A percentile compares a stretch with the other conserved stretches of the same genome.
These are phyloP conservation scores for Populus hybrid DNA, from an alignment of 441 rosid species.

Conservation along the genomic window DNA sequence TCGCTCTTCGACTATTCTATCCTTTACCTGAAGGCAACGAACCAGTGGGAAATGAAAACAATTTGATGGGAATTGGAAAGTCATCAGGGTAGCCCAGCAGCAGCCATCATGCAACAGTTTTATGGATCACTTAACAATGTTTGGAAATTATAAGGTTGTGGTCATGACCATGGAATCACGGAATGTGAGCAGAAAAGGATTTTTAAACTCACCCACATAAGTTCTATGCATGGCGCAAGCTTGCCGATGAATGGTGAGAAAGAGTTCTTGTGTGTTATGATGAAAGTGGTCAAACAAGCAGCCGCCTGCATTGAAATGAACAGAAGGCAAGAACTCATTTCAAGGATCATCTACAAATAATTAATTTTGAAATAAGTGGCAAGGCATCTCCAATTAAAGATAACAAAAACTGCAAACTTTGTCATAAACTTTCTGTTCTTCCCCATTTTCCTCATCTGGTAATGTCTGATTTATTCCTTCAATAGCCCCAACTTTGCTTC, in stretches of 20 bases:
- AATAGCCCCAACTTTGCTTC: not conserved
- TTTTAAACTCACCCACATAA: too few relatives aligned
- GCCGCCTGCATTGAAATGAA: conserved; percentile 7
- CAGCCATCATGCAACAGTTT: too few relatives aligned
- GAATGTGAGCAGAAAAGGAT: too few relatives aligned
- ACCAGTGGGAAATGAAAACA: too few relatives aligned
- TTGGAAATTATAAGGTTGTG: too few relatives aligned
- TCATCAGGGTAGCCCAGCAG: too few relatives aligned
- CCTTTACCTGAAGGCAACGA: too few relatives aligned
- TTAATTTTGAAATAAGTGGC: not conserved
- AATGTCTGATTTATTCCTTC: not conserved
- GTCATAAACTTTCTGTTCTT: not conserved
- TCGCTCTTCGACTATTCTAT: too few relatives aligned
- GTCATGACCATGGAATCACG: too few relatives aligned
- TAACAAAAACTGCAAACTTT: not conserved
- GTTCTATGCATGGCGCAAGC: too few relatives aligned
- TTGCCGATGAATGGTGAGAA: not conserved
- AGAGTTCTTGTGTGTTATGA: not conserved
- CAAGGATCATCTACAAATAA: not conserved
- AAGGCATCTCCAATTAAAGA: not conserved
- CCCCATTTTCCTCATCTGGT: not conserved
- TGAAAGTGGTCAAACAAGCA: conserved; percentile 14
- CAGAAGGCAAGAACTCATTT: not conserved
- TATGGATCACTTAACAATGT: too few relatives aligned
- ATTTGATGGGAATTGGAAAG: too few relatives aligned